A percentile compares a stretch with the other conserved stretches of the same genome.
These are phyloP conservation scores for Metschnikowia amazonensis DNA, from an alignment of 805 yeast species.

Conservation along the genomic window DNA sequence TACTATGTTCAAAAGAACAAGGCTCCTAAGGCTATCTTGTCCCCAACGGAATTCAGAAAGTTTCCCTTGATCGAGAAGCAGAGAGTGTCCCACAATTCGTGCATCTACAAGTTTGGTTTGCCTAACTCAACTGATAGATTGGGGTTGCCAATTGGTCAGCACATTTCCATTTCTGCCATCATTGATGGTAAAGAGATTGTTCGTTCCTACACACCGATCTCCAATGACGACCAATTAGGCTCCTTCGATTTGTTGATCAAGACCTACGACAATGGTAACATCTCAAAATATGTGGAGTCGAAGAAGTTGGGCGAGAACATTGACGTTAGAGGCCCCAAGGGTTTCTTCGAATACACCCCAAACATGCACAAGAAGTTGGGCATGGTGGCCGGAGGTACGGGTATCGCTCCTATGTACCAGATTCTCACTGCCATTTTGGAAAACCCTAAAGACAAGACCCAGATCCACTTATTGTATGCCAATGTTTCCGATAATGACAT, in stretches of 20 bases:
- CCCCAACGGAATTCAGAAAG: conserved; percentile 63
- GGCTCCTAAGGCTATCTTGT: conserved; percentile 50
- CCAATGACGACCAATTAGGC: conserved; percentile 75
- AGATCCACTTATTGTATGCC: conserved; percentile 73
- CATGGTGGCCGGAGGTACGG: conserved; percentile 97
- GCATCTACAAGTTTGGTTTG: conserved; percentile 77
- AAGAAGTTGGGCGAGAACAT: conserved; percentile 76
- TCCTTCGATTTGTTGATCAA: conserved; percentile 82
- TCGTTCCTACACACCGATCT: conserved; percentile 87
- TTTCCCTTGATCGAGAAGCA: conserved; percentile 80
- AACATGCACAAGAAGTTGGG: conserved; percentile 70
- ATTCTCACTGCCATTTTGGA: conserved; percentile 75
- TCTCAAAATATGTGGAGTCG: conserved; percentile 68
- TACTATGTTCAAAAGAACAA: conserved; percentile 34
- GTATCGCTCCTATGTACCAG: conserved; percentile 95
- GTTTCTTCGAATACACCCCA: conserved; percentile 77
- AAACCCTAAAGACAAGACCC: conserved; percentile 76
- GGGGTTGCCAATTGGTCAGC: conserved; percentile 94
- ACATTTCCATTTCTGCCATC: conserved; percentile 71
- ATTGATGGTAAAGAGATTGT: conserved; percentile 77
- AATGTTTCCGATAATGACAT: conserved; percentile 78
- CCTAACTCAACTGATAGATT: conserved; percentile 70
- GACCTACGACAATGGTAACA: conserved; percentile 80
- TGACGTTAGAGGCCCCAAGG: conserved; percentile 86
- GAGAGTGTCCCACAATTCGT: conserved; percentile 73